Evolutionary conservation across 2,329 filamentous ascomycete species (phyloP).

Genomic region (Botryotinia convoluta): DNA sequence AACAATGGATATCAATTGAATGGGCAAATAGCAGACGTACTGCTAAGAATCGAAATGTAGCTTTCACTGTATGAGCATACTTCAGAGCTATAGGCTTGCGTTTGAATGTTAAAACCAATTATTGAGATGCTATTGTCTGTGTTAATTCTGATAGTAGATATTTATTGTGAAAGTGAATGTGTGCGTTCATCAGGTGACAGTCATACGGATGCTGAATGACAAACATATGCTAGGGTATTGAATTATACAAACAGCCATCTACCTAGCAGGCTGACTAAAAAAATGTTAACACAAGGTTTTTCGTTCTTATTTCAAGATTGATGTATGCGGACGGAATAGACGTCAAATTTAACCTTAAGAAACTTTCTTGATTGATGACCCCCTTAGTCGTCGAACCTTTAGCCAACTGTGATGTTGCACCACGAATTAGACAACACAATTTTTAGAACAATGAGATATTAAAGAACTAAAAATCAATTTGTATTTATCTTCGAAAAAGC

Average conservation of each 20-base stretch:
- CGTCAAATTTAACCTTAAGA: background rate
- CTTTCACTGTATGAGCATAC: too few relatives aligned
- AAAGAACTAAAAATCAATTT: background rate
- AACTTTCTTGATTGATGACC: background rate
- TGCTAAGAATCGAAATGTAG: background rate
- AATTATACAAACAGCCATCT: background rate
- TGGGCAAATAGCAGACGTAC: too few relatives aligned
- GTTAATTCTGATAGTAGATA: background rate
- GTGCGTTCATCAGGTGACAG: background rate
- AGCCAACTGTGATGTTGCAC: too few relatives aligned
- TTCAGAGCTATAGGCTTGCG: background rate
- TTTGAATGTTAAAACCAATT: background rate
- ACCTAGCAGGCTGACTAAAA: background rate
- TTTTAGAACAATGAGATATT: background rate
- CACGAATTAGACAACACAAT: background rate
- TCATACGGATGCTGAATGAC: background rate
- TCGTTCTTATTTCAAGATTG: background rate
- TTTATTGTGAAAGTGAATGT: background rate
- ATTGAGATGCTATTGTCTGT: background rate
- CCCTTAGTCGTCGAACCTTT: too few relatives aligned
- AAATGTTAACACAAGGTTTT: accelerated
- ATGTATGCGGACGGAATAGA: background rate
- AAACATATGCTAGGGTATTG: too few relatives aligned
- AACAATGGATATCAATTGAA: background rate
- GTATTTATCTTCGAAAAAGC: background rate